Conservation (phyloP, 75 land plant genomes). For the Cunninghamia lanceolata region DNA sequence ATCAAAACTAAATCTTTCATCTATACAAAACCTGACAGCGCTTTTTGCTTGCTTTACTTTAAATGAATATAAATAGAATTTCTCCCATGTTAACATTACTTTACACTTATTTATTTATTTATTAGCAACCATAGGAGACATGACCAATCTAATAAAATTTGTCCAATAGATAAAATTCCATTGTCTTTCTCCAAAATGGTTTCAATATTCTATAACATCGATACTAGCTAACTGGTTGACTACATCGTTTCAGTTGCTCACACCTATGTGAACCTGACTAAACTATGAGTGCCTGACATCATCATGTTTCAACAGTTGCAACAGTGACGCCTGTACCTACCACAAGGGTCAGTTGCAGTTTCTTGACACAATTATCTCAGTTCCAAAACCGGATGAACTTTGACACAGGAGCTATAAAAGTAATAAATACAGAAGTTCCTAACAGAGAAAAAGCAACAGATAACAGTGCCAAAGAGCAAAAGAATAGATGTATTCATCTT, state of each 20-base stretch:
- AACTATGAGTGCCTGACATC: neutral
- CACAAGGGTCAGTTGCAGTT: neutral
- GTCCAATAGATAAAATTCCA: constrained; percentile 1
- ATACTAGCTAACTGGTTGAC: neutral
- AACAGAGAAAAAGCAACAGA: neutral
- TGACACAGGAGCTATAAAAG: neutral
- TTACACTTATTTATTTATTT: neutral
- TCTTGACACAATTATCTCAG: neutral
- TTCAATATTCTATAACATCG: neutral
- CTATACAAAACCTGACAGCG: neutral
- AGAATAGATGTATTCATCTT: neutral
- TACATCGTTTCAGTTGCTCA: neutral
- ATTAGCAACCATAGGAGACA: neutral
- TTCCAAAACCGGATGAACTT: neutral
- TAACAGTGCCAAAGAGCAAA: neutral
- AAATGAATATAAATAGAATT: neutral
- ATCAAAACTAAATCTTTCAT: neutral
- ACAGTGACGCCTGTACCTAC: neutral
- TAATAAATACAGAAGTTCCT: neutral
- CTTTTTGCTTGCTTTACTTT: neutral
- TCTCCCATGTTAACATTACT: neutral
- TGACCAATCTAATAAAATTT: neutral
- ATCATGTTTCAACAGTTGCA: neutral
- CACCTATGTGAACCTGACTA: neutral
- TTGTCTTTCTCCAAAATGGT: neutral